Percentiles rank a stretch among this genome's conserved stretches.
These are phyloP conservation scores for Triticum urartu DNA, from an alignment of 176 grass and related monocot species.

Conservation along the genomic window DNA sequence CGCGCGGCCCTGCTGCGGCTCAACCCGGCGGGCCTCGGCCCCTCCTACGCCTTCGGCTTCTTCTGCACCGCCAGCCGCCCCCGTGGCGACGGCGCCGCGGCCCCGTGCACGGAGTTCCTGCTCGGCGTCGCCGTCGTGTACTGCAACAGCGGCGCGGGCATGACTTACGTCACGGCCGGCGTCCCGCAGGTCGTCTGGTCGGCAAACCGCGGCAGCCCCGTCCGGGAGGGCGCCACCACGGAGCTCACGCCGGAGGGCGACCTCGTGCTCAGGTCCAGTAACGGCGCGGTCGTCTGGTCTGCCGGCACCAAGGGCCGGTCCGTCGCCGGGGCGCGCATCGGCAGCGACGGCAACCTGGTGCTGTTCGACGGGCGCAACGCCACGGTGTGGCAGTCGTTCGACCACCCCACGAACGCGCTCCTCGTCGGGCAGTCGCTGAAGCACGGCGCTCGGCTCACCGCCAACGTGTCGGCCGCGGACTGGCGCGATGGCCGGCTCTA, in stretches of 20 bases:
- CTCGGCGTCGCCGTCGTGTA: slow-evolving; percentile 42
- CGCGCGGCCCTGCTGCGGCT: slow-evolving; percentile 36
- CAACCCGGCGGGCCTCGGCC: slow-evolving; percentile 34
- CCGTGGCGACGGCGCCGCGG: neutral
- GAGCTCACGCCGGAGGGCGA: slow-evolving; percentile 28
- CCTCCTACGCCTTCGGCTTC: slow-evolving; percentile 53
- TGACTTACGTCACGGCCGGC: slow-evolving; percentile 14
- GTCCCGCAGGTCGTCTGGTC: slow-evolving; percentile 52
- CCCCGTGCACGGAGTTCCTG: slow-evolving; percentile 34
- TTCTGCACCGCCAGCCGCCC: slow-evolving; percentile 28
- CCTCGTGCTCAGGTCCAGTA: neutral
- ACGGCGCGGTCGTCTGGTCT: neutral
- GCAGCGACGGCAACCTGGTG: slow-evolving; percentile 44
- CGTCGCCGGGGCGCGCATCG: slow-evolving; percentile 20
- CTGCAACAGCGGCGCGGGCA: slow-evolving; percentile 42
- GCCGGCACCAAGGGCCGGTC: slow-evolving; percentile 5
- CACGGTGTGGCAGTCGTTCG: slow-evolving; percentile 51
- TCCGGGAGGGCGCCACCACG: slow-evolving; percentile 11
- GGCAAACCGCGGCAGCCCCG: slow-evolving; percentile 30
- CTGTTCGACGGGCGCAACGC: slow-evolving; percentile 5
- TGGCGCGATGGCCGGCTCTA: slow-evolving; percentile 29
- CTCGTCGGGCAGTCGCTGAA: slow-evolving; percentile 38
- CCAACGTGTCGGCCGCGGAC: slow-evolving; percentile 11
- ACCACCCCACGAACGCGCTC: slow-evolving; percentile 49
- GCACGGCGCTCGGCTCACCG: slow-evolving; percentile 18